phyloP scores from a whole-genome alignment of 371 early-diverging fungal species.

The Batrachochytrium dendrobatidis region DNA sequence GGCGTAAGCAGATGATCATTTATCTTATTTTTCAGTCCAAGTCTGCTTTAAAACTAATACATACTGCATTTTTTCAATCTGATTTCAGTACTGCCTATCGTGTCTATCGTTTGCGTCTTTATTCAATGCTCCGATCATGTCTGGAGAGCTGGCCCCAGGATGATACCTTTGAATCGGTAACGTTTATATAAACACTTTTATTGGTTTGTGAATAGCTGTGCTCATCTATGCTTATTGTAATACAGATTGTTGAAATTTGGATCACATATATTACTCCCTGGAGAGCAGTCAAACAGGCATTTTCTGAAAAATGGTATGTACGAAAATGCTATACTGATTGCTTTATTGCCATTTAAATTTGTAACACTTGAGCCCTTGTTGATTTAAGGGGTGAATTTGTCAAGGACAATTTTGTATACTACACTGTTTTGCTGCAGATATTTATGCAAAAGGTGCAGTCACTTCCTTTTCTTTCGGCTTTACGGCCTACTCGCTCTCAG shows the following conservation, averaged over 20 bases:
- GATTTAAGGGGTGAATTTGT: slow-evolving; percentile 1
- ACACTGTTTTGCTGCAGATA: neutral
- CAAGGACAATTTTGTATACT: slow-evolving; percentile 4
- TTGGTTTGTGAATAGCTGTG: too few relatives aligned
- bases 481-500: too few relatives aligned
- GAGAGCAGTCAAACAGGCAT: neutral
- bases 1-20: neutral
- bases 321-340: neutral
- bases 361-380: neutral
- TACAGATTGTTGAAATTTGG: slow-evolving; percentile 2
- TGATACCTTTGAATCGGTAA: neutral
- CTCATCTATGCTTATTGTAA: neutral
- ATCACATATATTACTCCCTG: slow-evolving; percentile 3
- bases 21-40: neutral
- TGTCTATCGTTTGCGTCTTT: neutral
- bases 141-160: slow-evolving; percentile 1
- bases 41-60: neutral
- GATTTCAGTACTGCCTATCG: neutral
- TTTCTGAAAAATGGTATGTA: slow-evolving; percentile 1
- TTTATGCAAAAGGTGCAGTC: neutral
- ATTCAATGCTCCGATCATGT: neutral
- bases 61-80: too few relatives aligned
- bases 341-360: neutral
- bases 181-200: neutral
- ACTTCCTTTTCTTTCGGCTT: neutral